Evolutionary conservation across 1,284 basidiomycete genomes (phyloP), one percentile per base, ranked within the genome.

Genomic region (Meripilus lineatus): DNA sequence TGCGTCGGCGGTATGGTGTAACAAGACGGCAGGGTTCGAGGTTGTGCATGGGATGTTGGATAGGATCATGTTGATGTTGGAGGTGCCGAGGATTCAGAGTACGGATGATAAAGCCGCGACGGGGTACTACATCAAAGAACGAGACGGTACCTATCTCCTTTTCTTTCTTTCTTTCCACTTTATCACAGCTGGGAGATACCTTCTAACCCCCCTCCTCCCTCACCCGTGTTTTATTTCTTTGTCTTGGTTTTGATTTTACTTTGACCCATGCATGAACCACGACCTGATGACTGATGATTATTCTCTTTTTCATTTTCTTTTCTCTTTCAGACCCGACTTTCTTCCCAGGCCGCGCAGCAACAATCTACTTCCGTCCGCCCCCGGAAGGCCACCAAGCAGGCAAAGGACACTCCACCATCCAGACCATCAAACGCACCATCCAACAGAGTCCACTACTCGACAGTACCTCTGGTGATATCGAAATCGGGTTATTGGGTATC

Each of bases 11-110:
- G 79, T 98, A 24, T 98, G 92, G 84, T 93, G 92, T 66, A 95
- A 96, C 67, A 93, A 91, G 72, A 89, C 86, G 13, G 96, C 95
- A 15, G 92, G 92, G 6, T 99, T 99, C 64, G 96, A 99, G 71
- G 79, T 96, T 50, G 87, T 96, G 8, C 96, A 99, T 62, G 95
- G 95, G 20, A 70, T 99, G 63, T 69, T 99, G 51, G 94, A 98
- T 65, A 75, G 93, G 38, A 75, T 92, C 42, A 98, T 99, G 95
- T 84, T 87, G 62, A 91, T 94, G 74, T 71, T 99, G 20, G 92
- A 93, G 52, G 79, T 99, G 36, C 87, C 91, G 25, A 77, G 84
- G 54, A 87, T 97, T 49, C 67, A 72, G 35, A 76, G 69, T 47
- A 66, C 65, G 23, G 80, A 84, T 52, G 64, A 59, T 33, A 70